Evolutionary conservation across 2,329 filamentous ascomycete genomes (phyloP), one percentile per base, ranked within the genome.

Genomic region (Aspergillus floridensis): DNA sequence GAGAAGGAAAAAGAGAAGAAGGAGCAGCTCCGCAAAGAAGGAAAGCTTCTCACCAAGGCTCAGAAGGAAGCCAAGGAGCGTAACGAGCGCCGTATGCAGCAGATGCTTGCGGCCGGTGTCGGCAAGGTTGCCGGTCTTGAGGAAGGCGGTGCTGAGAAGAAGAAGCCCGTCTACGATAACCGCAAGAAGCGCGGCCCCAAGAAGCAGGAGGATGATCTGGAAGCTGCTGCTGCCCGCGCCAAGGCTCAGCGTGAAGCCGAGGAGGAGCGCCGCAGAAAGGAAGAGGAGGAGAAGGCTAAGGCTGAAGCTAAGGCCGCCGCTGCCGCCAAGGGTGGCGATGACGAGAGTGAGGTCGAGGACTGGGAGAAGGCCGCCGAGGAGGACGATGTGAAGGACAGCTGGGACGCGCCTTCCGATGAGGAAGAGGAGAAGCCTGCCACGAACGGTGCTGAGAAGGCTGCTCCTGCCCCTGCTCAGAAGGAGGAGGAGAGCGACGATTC

Each of bases 331-430:
- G 62, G 63, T 35, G 62, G 46, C 55, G 64, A 85, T 57, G 86
- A 86, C 67, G 86, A 85, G 6, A 73, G 69, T 19, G 89, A 82
- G 41, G 73, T 82, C 19, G 85, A 96, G 38, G 92, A 96, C 75
- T 96, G 93, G 93, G 92, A 97, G 76, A 86, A 88, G 31, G 88
- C 91, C 53, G 90, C 88, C 26, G 90, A 90, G 51, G 86, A 85
- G 11, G 86, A 90, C 26, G 88, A 89, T 61, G 84, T 96, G 70
- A 97, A 97, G 78, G 93, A 97, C 66, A 93, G 89, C 80, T 98
- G 93, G 93, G 93, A 98, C 74, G 92, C 90, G 35, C 67, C 74
- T 21, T 73, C 74, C 7, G 76, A 77, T 46, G 71, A 76, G 46
- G 89, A 92, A 57, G 88, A 87, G 90, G 91, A 52, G 69, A 72